A percentile compares a stretch with the other conserved stretches of the same genome.
Conservation (phyloP, 805 yeast species). For the Lipomyces yamanashiensis region DNA sequence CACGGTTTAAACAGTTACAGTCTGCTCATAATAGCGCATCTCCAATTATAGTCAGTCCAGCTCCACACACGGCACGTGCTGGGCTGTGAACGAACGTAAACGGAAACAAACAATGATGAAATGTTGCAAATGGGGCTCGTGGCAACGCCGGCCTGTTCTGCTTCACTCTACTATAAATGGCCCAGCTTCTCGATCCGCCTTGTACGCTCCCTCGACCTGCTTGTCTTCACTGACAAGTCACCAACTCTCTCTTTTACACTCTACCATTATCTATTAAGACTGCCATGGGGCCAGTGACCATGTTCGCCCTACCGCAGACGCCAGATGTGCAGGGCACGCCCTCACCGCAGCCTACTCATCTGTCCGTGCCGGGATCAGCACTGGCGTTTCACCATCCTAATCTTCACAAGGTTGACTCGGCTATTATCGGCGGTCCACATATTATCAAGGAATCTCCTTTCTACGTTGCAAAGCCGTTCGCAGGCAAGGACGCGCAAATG, state of each 20-base stretch:
- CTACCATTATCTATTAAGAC: not conserved
- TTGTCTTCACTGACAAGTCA: not conserved
- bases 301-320: slow-evolving; percentile 3
- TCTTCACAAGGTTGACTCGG: not conserved
- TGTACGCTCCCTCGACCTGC: not conserved
- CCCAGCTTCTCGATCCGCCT: too few species aligned
- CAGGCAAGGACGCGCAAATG: slow-evolving; percentile 80
- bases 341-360: slow-evolving; percentile 32
- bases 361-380: slow-evolving; percentile 29
- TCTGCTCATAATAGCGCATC: too few species aligned
- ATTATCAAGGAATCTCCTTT: slow-evolving; percentile 26
- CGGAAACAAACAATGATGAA: too few species aligned
- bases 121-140: not conserved
- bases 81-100: not conserved
- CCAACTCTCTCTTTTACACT: not conserved
- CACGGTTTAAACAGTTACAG: too few species aligned
- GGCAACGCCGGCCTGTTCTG: not conserved
- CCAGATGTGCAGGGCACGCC: slow-evolving; percentile 22
- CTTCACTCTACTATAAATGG: not conserved
- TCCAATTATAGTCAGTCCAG: too few species aligned
- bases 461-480: slow-evolving; percentile 74
- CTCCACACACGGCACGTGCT: too few species aligned
- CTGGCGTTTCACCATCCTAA: not conserved
- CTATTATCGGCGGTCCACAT: slow-evolving; percentile 14
- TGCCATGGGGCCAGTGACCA: not conserved